phyloP scores from a whole-genome alignment of 306 rosid genomes.

The Cucurbita pepo region DNA sequence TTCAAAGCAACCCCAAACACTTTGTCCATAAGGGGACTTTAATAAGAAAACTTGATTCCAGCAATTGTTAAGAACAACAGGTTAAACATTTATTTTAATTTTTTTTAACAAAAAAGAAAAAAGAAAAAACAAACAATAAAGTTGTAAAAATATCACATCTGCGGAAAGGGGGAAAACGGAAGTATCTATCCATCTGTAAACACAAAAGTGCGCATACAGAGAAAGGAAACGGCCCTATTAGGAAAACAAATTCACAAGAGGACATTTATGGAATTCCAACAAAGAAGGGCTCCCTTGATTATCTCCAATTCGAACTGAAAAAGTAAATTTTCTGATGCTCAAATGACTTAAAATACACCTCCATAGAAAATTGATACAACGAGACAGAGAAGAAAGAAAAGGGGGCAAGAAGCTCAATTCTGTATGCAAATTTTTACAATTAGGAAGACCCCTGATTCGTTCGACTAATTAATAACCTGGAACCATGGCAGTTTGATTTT shows the following conservation, averaged over 20 bases:
- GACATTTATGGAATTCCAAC: background rate
- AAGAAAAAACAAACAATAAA: background rate
- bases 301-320: conserved; percentile 3
- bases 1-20: background rate
- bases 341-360: conserved; percentile 39
- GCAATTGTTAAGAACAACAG: no score
- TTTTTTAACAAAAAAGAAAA: background rate
- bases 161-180: background rate
- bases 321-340: background rate
- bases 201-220: background rate
- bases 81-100: no score
- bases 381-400: background rate
- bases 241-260: background rate
- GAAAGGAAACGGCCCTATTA: background rate
- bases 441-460: background rate
- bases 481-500: background rate
- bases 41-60: background rate
- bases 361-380: background rate
- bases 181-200: background rate
- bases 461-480: background rate
- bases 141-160: background rate
- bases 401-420: background rate
- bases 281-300: background rate
- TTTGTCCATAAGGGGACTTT: background rate
- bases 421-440: background rate